Conservation (phyloP, 1,284 basidiomycete genomes). For the Trichosporon sp. region DNA sequence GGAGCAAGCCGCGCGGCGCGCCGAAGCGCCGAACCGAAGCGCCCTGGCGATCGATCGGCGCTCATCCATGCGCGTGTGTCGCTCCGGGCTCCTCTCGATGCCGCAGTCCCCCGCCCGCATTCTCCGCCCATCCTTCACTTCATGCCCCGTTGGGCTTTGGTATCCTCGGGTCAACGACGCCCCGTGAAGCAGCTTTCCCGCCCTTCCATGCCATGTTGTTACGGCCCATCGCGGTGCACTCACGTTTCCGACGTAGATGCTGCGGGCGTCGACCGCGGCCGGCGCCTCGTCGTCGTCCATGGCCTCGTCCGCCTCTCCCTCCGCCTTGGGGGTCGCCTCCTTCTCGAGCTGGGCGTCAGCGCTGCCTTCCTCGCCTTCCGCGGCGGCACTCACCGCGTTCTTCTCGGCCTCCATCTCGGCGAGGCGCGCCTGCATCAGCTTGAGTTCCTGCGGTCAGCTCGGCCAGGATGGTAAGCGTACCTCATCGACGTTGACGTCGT, state of each 20-base stretch:
- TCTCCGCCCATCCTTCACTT: not conserved
- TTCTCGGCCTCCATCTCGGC: slow-evolving; percentile 84
- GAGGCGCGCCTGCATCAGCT: slow-evolving; percentile 81
- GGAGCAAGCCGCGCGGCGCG: too few species aligned
- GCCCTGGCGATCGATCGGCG: too few species aligned
- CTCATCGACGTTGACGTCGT: slow-evolving; percentile 45
- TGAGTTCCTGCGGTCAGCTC: slow-evolving; percentile 48
- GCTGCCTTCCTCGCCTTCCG: slow-evolving; percentile 36
- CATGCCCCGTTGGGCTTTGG: too few species aligned
- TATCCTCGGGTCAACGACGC: too few species aligned
- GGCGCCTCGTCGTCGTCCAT: slow-evolving; percentile 56
- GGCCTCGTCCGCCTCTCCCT: slow-evolving; percentile 52
- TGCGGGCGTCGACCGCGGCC: slow-evolving; percentile 74
- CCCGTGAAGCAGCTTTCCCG: not conserved
- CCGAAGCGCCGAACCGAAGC: too few species aligned
- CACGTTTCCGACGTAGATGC: slow-evolving; percentile 96
- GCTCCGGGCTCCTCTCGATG: too few species aligned
- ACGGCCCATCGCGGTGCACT: slow-evolving; percentile 44
- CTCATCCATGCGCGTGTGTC: too few species aligned
- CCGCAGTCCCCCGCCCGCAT: too few species aligned
- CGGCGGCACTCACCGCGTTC: slow-evolving; percentile 53
- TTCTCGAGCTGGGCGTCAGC: not conserved
- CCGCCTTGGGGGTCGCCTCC: slow-evolving; percentile 2
- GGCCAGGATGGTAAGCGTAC: slow-evolving; percentile 21
- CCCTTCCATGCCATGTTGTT: not conserved